Evolutionary conservation across 2,329 filamentous ascomycete species (phyloP).

Genomic region (Elsinoe arachidis): DNA sequence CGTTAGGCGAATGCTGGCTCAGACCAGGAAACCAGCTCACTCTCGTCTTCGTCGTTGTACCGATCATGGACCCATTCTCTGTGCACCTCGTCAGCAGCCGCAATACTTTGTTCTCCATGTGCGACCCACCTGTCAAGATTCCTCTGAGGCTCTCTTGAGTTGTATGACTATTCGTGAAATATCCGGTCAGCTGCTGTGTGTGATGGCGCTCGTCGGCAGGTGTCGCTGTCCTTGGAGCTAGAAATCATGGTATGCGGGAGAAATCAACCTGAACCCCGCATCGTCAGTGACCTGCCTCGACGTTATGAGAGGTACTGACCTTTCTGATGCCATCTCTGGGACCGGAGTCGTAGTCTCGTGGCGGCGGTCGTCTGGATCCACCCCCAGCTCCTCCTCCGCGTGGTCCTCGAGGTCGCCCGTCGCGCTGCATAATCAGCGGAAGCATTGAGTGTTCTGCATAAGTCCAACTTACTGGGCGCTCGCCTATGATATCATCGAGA

Average conservation of each 20-base stretch:
- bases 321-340: slow-evolving; percentile 12
- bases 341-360: slow-evolving; percentile 19
- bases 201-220: slow-evolving; percentile 1
- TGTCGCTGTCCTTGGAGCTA: slow-evolving; percentile 17
- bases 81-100: slow-evolving; percentile 29
- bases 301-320: slow-evolving; percentile 16
- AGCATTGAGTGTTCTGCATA: not conserved
- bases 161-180: slow-evolving; percentile 30
- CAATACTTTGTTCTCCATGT: slow-evolving; percentile 15
- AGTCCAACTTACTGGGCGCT: slow-evolving; percentile 45
- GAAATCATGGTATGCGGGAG: slow-evolving; percentile 21
- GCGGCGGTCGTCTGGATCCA: slow-evolving; percentile 17
- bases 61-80: slow-evolving; percentile 87
- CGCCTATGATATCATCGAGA: slow-evolving; percentile 55
- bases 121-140: slow-evolving; percentile 59
- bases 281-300: not conserved
- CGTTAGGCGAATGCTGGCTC: slow-evolving; percentile 19
- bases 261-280: slow-evolving; percentile 11
- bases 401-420: slow-evolving; percentile 13
- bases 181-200: slow-evolving; percentile 17
- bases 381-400: slow-evolving; percentile 19
- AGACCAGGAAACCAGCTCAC: slow-evolving; percentile 4
- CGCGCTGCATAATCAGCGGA: slow-evolving; percentile 19
- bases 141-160: slow-evolving; percentile 45
- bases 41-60: slow-evolving; percentile 60